Percentiles rank a stretch among this genome's conserved stretches.
Evolutionary conservation across 306 rosid genomes (phyloP).

Genomic region (Vachellia collinsii): DNA sequence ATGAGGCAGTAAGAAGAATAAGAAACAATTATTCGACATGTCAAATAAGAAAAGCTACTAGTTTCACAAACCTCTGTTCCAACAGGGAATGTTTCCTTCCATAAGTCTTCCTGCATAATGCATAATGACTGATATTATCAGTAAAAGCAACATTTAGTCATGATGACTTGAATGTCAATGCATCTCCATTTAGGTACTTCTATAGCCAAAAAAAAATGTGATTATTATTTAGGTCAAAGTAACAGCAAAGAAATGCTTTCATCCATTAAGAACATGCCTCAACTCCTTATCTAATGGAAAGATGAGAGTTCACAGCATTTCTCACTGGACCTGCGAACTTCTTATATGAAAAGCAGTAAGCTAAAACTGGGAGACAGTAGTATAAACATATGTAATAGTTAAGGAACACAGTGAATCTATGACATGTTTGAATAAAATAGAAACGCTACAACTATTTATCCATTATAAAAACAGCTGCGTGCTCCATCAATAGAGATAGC

Average conservation of each 20-base stretch:
- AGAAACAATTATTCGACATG: not conserved
- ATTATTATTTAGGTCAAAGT: not conserved
- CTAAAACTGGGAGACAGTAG: not conserved
- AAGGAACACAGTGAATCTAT: not conserved
- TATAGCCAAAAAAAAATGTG: not conserved
- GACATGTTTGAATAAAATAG: not conserved
- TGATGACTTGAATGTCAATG: not conserved
- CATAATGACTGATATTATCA: conserved; percentile 9
- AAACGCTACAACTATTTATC: not conserved
- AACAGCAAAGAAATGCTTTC: not conserved
- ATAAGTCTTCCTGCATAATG: conserved; percentile 49
- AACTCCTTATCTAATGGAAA: not conserved
- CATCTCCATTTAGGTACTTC: not conserved
- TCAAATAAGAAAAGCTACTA: not conserved
- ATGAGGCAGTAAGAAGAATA: not conserved
- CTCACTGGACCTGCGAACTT: not conserved
- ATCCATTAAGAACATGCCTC: not conserved
- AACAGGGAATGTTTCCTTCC: conserved; percentile 49
- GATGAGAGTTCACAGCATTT: not conserved
- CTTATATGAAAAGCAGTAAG: not conserved
- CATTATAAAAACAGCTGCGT: not conserved
- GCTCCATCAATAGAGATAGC: not conserved
- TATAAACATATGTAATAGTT: not conserved
- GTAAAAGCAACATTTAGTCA: conserved; percentile 6
- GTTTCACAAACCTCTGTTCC: conserved; percentile 49